Conservation (phyloP, 2,329 filamentous ascomycete genomes). For the Fusarium sacchari region DNA sequence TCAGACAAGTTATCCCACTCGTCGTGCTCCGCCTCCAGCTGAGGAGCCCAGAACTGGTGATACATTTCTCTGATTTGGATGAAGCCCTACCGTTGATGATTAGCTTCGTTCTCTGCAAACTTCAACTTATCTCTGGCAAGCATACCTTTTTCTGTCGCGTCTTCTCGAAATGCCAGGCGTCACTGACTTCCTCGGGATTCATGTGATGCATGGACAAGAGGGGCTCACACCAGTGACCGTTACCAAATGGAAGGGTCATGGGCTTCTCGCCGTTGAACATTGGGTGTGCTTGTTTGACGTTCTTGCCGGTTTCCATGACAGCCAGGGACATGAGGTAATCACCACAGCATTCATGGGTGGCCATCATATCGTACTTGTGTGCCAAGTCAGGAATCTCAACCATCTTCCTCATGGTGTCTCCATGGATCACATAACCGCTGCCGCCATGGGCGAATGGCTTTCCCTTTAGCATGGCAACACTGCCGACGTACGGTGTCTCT, state of each 20-base stretch:
- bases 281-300: conserved; percentile 58
- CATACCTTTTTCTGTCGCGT: conserved; percentile 56
- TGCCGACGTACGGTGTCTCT: conserved; percentile 62
- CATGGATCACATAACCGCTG: conserved; percentile 66
- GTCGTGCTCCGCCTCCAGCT: conserved; percentile 53
- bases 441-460: conserved; percentile 66
- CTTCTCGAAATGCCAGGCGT: conserved; percentile 64
- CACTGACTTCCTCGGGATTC: conserved; percentile 61
- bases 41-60: conserved; percentile 57
- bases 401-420: conserved; percentile 61
- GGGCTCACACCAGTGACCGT: conserved; percentile 65
- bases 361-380: conserved; percentile 58
- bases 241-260: conserved; percentile 59
- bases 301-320: conserved; percentile 56
- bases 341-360: conserved; percentile 60
- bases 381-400: conserved; percentile 57
- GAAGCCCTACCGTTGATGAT: conserved; percentile 47
- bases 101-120: conserved; percentile 2
- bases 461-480: conserved; percentile 57
- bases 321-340: conserved; percentile 62
- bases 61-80: conserved; percentile 62
- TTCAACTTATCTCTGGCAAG: not conserved
- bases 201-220: conserved; percentile 68
- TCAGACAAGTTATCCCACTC: conserved; percentile 66
- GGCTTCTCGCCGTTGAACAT: conserved; percentile 68